phyloP scores from a whole-genome alignment of 2,329 filamentous ascomycete genomes.

The Epichloe gansuensis region DNA sequence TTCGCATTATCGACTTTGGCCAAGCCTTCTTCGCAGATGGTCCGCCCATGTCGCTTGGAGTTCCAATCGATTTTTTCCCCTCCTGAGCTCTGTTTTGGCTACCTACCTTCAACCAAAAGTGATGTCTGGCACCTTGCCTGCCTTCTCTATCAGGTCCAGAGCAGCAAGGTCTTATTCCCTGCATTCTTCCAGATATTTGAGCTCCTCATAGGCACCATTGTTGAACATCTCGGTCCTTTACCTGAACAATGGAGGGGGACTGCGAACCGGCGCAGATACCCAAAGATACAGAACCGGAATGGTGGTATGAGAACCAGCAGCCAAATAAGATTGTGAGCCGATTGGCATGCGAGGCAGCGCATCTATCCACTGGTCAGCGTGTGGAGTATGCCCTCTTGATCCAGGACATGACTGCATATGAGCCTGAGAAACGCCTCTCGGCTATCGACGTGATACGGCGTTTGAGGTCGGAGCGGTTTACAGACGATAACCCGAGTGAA shows the following conservation, averaged over 20 bases:
- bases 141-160: constrained; percentile 3
- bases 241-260: constrained; percentile 5
- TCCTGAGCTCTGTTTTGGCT: constrained; percentile 6
- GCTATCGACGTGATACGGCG: constrained; percentile 1
- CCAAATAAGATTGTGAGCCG: background rate
- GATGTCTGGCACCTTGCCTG: constrained; percentile 6
- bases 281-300: constrained; percentile 1
- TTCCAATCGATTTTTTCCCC: constrained; percentile 6
- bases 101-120: constrained; percentile 5
- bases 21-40: constrained; percentile 5
- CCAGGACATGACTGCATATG: constrained; percentile 3
- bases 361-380: constrained; percentile 2
- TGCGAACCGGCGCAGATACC: background rate
- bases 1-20: constrained; percentile 5
- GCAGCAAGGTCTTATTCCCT: background rate
- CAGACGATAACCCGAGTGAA: too few relatives aligned
- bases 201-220: constrained; percentile 1
- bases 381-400: constrained; percentile 1
- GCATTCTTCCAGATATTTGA: constrained; percentile 4
- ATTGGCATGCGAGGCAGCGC: constrained; percentile 1
- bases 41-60: constrained; percentile 3
- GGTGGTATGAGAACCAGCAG: constrained; percentile 4
- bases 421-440: constrained; percentile 4
- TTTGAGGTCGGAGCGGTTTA: background rate
- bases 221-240: constrained; percentile 2